Base-by-base conservation (phyloP, 257 asterid genomes). In the Lithospermum erythrorhizon region DNA sequence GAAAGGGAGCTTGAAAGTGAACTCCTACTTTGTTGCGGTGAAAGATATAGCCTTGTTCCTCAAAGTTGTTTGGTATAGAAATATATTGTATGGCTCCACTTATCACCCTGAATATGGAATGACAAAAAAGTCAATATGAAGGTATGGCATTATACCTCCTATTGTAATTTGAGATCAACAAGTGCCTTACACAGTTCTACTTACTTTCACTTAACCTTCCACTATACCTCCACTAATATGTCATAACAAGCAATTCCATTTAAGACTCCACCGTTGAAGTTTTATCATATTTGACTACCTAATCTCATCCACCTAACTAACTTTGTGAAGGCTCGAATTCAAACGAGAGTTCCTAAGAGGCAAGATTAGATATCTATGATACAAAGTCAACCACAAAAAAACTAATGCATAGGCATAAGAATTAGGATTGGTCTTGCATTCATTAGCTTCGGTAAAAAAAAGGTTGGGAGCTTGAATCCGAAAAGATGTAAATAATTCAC, bases 401-500 rank as follows among this genome's bases (percentile, higher is more conserved):
- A 41, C 13, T 41, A 41, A 41, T 41, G 5, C 49, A 7, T 35
- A 41, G 49, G 14, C 18, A 41, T 11, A 11, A 9, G 48, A 9
- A 41, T 9, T 41, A 41, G 18, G 49, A 41, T 11, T 0, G 18
- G 18, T 41, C 49, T 41, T 41, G 49, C 49, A 41, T 41, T 3
- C 0, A 13, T 11, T 41, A 27, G 32, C 6, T 27, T 27, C 4
- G 6, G 7, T 7, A 27, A 2, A 3, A 7, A 27, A 27, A 27
- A 7, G 32, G 32, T 27, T 3, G 32, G 6, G 6, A 27, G 32
- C 32, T 41, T 41, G 49, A 41, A 17, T 2, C 17, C 14, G 4
- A 15, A 24, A 51, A 68, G 24, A 49, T 6, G 56, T 61, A 51
- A 59, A 57, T 52, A 60, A 47, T 77, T 69, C 70, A 93, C 99